Evolutionary conservation across 345 rosid species (phyloP).

Genomic region (Citrus unshiu): DNA sequence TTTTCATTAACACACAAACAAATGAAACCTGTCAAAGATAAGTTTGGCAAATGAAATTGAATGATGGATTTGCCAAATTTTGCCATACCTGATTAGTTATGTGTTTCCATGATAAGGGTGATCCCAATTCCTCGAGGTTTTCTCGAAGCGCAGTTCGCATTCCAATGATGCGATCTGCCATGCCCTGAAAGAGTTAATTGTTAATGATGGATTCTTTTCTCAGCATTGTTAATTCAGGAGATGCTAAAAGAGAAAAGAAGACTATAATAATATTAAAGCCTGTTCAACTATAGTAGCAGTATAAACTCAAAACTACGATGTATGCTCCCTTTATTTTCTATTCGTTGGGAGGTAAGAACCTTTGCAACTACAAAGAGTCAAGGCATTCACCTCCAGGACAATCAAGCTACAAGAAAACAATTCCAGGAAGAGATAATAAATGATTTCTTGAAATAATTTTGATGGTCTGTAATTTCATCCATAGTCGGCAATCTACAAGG

Average conservation of each 20-base stretch:
- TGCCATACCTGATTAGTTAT: conserved; percentile 71
- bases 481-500: background rate
- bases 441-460: background rate
- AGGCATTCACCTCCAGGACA: background rate
- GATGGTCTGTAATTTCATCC: background rate
- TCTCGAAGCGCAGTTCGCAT: conserved; percentile 76
- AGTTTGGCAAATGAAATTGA: background rate
- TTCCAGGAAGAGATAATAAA: background rate
- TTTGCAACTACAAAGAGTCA: background rate
- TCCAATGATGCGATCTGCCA: conserved; percentile 96
- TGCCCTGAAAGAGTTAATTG: conserved; percentile 37
- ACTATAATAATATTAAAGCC: background rate
- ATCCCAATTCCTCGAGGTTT: conserved; percentile 81
- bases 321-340: background rate
- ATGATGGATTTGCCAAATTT: background rate
- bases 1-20: background rate
- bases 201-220: background rate
- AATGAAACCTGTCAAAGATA: background rate
- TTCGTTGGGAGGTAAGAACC: too few species aligned
- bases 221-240: background rate
- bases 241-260: background rate
- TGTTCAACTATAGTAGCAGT: background rate
- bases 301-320: background rate
- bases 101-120: conserved; percentile 84
- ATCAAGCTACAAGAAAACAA: background rate